Evolutionary conservation across 352 stramenopile species (phyloP), one percentile per base, ranked within the genome.

Genomic region (Globisporangium carolinianum): DNA sequence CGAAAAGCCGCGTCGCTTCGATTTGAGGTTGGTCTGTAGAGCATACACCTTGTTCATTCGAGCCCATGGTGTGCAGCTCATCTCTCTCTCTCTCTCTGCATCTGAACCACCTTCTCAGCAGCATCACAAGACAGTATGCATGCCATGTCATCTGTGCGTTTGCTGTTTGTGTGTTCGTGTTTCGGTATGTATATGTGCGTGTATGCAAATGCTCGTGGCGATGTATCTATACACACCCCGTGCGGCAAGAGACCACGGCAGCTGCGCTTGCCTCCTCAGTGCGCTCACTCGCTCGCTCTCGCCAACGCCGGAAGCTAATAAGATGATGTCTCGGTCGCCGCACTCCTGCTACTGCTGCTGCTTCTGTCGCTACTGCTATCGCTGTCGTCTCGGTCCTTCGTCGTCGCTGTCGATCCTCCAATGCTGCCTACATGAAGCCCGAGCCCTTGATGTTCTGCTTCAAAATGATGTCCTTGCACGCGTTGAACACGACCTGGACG

Each of bases 381-480:
- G 50, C n/a, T 32, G 41, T 36, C 18, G 51, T 53, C 15, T 15
- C 10, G 35, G 36, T 35, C 53, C 24, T 32, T 32, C 3, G 7
- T 32, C 39, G 24, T 50, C 18, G 58, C 36, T 18, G 36, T 37
- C 24, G 43, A 15, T 47, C 42, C 12, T n/a, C 17, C 56, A 32
- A 32, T 9, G 48, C 17, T 14, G 4, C 35, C 51, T 91, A 89
- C 79, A 92, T 93, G 73, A 96, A 94, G 60, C 83, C 88, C 18
- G 83, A 93, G 61, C 87, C 85, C 67, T 95, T 94, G 65, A 98
- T 88, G 86, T 97, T 97, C 66, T 91, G 82, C 69, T 91, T 87
- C 57, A 98, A 79, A 67, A 98, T 96, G 66, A 97, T 97, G 62
- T 98, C 88, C 89, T 97, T 98, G 74, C 91, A 98, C 51, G 89